Percentiles rank a stretch among this genome's conserved stretches.
Evolutionary conservation across 768 basidiomycete genomes (phyloP).

Genomic region (Rhizopogon salebrosus): DNA sequence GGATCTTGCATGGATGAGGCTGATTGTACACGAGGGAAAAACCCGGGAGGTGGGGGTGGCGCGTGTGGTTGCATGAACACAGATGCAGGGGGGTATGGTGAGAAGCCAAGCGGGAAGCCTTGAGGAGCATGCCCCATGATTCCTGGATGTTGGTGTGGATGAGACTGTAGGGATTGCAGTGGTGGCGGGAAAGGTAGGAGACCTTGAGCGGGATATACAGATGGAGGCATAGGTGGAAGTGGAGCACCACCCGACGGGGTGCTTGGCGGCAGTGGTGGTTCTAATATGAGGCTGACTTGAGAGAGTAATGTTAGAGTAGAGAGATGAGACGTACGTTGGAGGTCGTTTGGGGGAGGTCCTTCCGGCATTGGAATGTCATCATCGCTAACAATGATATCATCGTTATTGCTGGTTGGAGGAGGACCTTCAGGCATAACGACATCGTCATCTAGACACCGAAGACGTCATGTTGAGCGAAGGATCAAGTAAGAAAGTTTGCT

Average conservation of each 20-base stretch:
- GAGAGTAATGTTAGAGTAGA: background rate
- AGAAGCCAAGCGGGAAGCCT: slow-evolving; percentile 15
- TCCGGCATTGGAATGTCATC: slow-evolving; percentile 90
- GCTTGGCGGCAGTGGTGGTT: slow-evolving; percentile 1
- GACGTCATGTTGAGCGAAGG: background rate
- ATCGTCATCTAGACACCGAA: slow-evolving; percentile 44
- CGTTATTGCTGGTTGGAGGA: slow-evolving; percentile 41
- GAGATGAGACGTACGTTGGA: slow-evolving; percentile 12
- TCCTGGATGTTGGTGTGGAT: slow-evolving; percentile 15
- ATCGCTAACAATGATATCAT: slow-evolving; percentile 50
- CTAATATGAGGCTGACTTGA: slow-evolving; percentile 4
- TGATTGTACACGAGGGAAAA: slow-evolving; percentile 54
- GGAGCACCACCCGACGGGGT: background rate
- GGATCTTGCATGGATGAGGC: slow-evolving; percentile 66
- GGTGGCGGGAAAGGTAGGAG: slow-evolving; percentile 17
- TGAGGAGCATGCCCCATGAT: slow-evolving; percentile 5
- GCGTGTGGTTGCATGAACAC: slow-evolving; percentile 18
- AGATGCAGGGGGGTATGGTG: slow-evolving; percentile 23
- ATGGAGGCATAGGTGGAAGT: slow-evolving; percentile 21
- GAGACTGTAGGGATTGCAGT: slow-evolving; percentile 7
- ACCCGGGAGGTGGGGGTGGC: slow-evolving; percentile 55
- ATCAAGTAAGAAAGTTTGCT: background rate
- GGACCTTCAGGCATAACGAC: slow-evolving; percentile 58
- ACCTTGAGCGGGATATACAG: slow-evolving; percentile 2
- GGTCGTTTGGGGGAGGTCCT: slow-evolving; percentile 55